Evolutionary conservation across 257 asterid genomes (phyloP).

Genomic region (Solanum boliviense): DNA sequence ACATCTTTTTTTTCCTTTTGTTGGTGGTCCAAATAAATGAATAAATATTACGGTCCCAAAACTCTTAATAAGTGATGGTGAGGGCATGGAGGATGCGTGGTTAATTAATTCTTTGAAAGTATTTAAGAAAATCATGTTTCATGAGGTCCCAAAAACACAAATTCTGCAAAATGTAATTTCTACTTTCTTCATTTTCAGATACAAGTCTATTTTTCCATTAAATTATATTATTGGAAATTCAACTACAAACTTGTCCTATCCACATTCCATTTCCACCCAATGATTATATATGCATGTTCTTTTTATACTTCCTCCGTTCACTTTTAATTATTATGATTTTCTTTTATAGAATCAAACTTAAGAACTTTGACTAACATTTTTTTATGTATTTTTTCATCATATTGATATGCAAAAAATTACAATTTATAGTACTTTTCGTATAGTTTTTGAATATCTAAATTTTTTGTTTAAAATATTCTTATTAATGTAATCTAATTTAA

Average conservation of each 20-base stretch:
- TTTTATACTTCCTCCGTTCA: no score
- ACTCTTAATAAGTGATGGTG: neutral
- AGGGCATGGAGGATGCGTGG: neutral
- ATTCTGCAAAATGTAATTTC: neutral
- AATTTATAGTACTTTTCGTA: no score
- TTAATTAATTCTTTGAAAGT: neutral
- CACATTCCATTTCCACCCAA: neutral
- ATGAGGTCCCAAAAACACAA: slow-evolving; percentile 6
- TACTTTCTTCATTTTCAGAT: neutral
- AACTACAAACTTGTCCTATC: neutral
- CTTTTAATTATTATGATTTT: no score
- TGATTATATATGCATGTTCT: neutral
- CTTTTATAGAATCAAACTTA: no score
- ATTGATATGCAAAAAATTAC: no score
- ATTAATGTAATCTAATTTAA: no score
- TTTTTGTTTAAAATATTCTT: no score
- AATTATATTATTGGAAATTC: neutral
- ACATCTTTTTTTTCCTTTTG: neutral
- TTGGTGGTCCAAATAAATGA: slow-evolving; percentile 22
- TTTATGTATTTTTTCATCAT: no score
- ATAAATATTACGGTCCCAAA: slow-evolving; percentile 23
- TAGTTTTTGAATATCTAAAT: no score
- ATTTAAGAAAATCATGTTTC: neutral
- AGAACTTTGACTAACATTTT: no score
- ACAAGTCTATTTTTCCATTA: neutral